Evolutionary conservation across 1,284 basidiomycete species (phyloP), one percentile per base, ranked within the genome.

Genomic region (Naganishia albida): DNA sequence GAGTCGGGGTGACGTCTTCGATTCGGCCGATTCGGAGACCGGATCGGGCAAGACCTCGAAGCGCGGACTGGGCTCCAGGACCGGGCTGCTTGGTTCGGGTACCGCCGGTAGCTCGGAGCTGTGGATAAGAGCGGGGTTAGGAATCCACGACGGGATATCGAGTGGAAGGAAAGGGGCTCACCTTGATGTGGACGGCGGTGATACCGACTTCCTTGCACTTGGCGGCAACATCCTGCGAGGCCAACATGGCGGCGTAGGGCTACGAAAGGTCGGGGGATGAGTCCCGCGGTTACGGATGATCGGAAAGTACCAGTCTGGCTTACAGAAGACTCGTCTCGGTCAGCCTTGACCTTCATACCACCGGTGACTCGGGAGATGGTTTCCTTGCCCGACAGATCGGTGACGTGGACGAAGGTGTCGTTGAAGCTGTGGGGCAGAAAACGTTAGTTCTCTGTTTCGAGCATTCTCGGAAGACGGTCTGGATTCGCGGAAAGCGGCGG

Each of bases 321-420:
- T 60, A 76, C 75, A 46, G 95, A 98, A 59, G 94, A 98, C 85
- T 99, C 95, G 84, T 99, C 95, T 83, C 96, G 91, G 83, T 99
- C 95, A 46, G 95, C 96, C 85, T 99, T 99, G 84, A 99, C 95
- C 85, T 99, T 99, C 96, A 99, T 99, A 71, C 95, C 95, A 89
- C 93, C 94, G 72, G 95, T 99, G 72, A 98, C 93, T 80, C 95
- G 93, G 75, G 90, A 90, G 83, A 99, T 92, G 78, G 95, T 99
- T 85, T 99, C 95, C 85, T 92, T 94, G 77, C 95, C 96, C 49
- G 94, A 93, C 69, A 98, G 85, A 90, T 99, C 96, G 80, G 95
- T 99, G 75, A 99, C 85, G 81, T 99, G 96, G 73, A 99, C 95
- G 82, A 99, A 99, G 72, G 96, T 99, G 81, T 99, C 95, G 84